These are phyloP conservation scores for Populus simonii DNA, from an alignment of 345 rosid genomes.

Conservation along the genomic window DNA sequence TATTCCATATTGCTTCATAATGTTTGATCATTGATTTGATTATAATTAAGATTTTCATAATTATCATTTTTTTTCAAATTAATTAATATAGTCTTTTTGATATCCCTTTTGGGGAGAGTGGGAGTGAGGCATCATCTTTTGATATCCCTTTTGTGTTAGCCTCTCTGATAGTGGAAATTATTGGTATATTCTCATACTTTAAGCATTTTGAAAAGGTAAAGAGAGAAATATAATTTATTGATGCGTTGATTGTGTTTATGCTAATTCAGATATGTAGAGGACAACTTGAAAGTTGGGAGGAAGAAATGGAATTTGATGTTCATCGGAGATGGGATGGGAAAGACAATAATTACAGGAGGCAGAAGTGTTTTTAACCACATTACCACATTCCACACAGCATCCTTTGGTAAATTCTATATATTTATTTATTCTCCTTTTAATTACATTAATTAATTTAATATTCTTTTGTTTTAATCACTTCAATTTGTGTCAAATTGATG, in stretches of 20 bases:
- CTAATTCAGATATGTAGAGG: slow-evolving; percentile 73
- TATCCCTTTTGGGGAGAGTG: too few relatives aligned
- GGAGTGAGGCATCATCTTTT: too few relatives aligned
- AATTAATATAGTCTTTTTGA: too few relatives aligned
- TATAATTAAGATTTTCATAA: neutral
- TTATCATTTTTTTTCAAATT: neutral
- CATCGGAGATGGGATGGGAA: slow-evolving; percentile 88
- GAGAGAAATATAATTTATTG: too few relatives aligned
- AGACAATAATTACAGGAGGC: slow-evolving; percentile 64
- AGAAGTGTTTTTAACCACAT: slow-evolving; percentile 56
- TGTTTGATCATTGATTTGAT: neutral
- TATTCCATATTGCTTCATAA: neutral
- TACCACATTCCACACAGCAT: slow-evolving; percentile 91
- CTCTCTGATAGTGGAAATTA: too few relatives aligned
- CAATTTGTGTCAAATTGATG: neutral
- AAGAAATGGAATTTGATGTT: slow-evolving; percentile 88
- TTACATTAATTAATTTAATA: neutral
- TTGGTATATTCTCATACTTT: too few relatives aligned
- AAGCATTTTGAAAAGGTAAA: too few relatives aligned
- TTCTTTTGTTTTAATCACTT: too few relatives aligned
- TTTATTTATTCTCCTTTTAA: too few relatives aligned
- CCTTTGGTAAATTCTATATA: slow-evolving; percentile 54
- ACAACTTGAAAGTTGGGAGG: slow-evolving; percentile 74
- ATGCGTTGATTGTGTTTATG: neutral
- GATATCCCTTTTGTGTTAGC: too few relatives aligned